Conservation (phyloP, 2,329 filamentous ascomycete species). For the Erysiphe neolycopersici region DNA sequence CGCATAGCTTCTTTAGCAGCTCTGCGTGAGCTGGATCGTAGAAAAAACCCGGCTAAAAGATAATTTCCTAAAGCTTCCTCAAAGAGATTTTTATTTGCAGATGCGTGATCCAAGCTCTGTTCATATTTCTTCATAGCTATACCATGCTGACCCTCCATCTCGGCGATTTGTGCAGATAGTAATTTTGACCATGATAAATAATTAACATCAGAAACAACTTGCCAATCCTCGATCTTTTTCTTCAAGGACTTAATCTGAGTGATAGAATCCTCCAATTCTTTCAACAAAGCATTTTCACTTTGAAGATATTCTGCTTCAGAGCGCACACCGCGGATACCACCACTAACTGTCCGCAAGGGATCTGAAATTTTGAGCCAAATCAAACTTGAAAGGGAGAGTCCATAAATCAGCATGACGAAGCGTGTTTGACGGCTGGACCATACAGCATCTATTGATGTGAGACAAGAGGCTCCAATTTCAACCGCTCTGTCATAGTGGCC, state of each 20-base stretch:
- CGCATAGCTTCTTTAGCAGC: conserved; percentile 42
- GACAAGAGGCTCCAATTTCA: conserved; percentile 25
- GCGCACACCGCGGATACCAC: conserved; percentile 13
- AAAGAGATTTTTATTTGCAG: conserved; percentile 36
- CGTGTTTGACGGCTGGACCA: conserved; percentile 34
- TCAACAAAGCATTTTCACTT: conserved; percentile 17
- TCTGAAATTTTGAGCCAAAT: conserved; percentile 15
- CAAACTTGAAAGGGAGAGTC: conserved; percentile 26
- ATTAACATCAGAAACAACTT: conserved; percentile 38
- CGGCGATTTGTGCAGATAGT: conserved; percentile 40
- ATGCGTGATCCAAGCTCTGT: conserved; percentile 41
- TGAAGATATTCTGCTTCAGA: conserved; percentile 2
- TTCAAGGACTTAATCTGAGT: conserved; percentile 26
- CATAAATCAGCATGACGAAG: conserved; percentile 31
- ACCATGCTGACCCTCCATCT: conserved; percentile 30
- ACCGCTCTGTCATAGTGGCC: conserved; percentile 33
- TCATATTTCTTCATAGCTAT: conserved; percentile 38
- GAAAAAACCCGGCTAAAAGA: conserved; percentile 44
- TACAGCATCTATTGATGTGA: conserved; percentile 21
- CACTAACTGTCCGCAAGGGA: conserved; percentile 5
- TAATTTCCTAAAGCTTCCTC: conserved; percentile 52
- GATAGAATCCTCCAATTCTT: conserved; percentile 22
- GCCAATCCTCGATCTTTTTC: conserved; percentile 35
- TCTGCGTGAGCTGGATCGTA: conserved; percentile 35
- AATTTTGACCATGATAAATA: conserved; percentile 43